These are phyloP conservation scores for Boletus semigastroideus DNA, from an alignment of 1,284 basidiomycete genomes.

Conservation along the genomic window DNA sequence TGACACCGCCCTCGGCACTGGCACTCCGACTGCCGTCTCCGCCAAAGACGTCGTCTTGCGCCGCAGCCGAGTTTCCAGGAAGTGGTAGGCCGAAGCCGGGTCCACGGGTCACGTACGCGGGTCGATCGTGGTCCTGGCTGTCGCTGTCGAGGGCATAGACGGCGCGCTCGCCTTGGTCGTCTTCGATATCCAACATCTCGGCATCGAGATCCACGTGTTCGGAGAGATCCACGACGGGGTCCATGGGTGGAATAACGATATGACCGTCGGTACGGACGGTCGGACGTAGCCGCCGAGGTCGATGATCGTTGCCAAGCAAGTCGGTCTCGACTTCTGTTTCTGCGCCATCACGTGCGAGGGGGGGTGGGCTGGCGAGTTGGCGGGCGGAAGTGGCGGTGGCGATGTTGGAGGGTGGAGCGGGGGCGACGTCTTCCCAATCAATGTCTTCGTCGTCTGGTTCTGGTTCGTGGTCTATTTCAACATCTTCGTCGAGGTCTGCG, in stretches of 20 bases:
- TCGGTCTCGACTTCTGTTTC: constrained; percentile 62
- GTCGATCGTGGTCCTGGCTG: constrained; percentile 7
- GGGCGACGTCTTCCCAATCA: constrained; percentile 30
- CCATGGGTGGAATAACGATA: constrained; percentile 11
- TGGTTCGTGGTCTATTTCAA: constrained; percentile 64
- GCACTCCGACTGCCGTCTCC: constrained; percentile 26
- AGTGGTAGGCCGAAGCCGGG: constrained; percentile 22
- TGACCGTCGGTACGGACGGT: constrained; percentile 32
- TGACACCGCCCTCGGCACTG: constrained; percentile 20
- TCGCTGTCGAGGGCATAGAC: constrained; percentile 6
- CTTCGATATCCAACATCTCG: constrained; percentile 28
- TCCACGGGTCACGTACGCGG: constrained; percentile 9
- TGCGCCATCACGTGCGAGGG: constrained; percentile 39
- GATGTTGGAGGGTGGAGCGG: not conserved
- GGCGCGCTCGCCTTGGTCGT: not conserved
- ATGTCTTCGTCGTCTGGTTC: constrained; percentile 31
- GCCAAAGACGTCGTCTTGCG: constrained; percentile 26
- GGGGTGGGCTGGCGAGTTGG: constrained; percentile 20
- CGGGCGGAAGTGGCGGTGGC: constrained; percentile 13
- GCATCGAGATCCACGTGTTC: constrained; percentile 22
- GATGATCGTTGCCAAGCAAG: constrained; percentile 13
- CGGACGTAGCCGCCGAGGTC: constrained; percentile 18
- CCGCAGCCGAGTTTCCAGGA: constrained; percentile 11
- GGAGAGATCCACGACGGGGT: constrained; percentile 9
- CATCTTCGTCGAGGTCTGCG: constrained; percentile 94